Conservation (phyloP, 495 filamentous ascomycete species). For the Podospora sp. region DNA sequence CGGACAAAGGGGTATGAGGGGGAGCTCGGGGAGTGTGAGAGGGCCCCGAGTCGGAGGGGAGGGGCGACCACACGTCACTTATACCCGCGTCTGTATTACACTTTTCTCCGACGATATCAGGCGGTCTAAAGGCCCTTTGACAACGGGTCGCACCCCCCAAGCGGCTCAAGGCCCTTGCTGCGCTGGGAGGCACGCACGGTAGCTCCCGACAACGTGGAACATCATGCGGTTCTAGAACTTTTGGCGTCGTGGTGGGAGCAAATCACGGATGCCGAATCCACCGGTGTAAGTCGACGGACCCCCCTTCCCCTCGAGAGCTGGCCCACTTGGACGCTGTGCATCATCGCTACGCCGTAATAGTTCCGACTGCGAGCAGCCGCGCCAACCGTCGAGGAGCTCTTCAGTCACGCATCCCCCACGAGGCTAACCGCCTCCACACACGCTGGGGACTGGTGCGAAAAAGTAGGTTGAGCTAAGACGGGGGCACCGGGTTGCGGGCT, state of each 20-base stretch:
- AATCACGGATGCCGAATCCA: background rate
- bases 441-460: background rate
- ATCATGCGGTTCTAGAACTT: background rate
- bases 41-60: background rate
- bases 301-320: background rate
- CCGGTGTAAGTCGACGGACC: background rate
- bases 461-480: background rate
- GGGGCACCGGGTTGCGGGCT: background rate
- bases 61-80: constrained; percentile 10
- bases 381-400: background rate
- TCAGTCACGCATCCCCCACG: background rate
- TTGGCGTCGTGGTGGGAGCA: background rate
- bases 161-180: background rate
- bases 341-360: background rate
- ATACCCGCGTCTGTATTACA: background rate
- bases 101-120: background rate
- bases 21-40: background rate
- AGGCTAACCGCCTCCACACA: background rate
- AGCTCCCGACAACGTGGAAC: constrained; percentile 3
- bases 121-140: background rate
- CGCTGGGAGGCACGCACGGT: background rate
- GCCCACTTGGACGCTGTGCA: background rate
- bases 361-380: constrained; percentile 1
- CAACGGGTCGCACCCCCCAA: background rate
- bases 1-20: background rate